Conservation (phyloP, 495 filamentous ascomycete species). For the Neurospora sp. region DNA sequence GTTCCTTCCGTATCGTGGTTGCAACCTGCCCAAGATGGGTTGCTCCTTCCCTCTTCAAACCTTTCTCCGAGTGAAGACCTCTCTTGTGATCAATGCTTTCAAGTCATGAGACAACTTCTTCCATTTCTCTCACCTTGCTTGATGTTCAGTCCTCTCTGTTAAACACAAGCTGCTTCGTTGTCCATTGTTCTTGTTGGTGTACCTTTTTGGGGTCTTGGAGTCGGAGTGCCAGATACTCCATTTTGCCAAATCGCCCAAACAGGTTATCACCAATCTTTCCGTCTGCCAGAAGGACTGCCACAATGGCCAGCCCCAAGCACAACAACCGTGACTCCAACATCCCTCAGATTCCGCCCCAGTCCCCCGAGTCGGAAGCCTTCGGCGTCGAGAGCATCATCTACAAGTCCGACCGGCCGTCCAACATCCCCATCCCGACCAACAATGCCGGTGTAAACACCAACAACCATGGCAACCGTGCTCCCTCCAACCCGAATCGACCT, state of each 20-base stretch:
- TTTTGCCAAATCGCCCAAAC: not conserved
- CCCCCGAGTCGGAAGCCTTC: slow-evolving; percentile 8
- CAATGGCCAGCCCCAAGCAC: not conserved
- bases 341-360: slow-evolving; percentile 8
- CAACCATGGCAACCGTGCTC: not conserved
- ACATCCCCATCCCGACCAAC: slow-evolving; percentile 13
- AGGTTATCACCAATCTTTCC: not conserved
- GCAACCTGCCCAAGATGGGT: not conserved
- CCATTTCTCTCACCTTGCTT: not conserved
- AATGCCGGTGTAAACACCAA: not conserved
- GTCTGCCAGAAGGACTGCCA: not conserved
- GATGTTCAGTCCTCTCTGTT: not conserved
- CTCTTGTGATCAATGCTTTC: not conserved
- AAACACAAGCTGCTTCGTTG: not conserved
- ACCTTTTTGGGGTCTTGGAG: not conserved
- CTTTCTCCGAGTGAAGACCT: not conserved
- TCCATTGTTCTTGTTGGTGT: not conserved
- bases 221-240: not conserved
- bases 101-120: not conserved
- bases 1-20: not conserved
- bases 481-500: not conserved
- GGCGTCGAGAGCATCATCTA: slow-evolving; percentile 14
- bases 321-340: slow-evolving; percentile 6
- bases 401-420: slow-evolving; percentile 15
- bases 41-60: not conserved